Percentiles rank a stretch among this genome's conserved stretches.
phyloP scores from a whole-genome alignment of 2,329 filamentous ascomycete species.

The Diaporthe sp. region DNA sequence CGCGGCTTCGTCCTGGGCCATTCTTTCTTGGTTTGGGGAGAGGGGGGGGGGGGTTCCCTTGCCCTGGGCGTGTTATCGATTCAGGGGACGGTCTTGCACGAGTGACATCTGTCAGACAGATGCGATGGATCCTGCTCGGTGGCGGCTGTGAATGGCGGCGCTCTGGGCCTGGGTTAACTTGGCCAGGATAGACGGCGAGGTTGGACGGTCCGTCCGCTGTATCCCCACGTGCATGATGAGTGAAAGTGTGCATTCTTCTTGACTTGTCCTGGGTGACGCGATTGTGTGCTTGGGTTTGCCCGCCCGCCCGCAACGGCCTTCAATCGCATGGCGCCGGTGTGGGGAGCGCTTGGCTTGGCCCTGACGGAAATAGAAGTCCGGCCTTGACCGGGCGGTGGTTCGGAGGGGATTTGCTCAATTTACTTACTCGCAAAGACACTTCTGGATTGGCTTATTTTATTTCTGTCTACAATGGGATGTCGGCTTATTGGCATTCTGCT shows the following conservation, averaged over 20 bases:
- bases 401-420: neutral
- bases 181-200: neutral
- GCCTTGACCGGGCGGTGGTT: slow-evolving; percentile 19
- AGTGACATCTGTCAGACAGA: neutral
- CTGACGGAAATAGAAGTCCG: slow-evolving; percentile 26
- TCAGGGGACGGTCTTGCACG: neutral
- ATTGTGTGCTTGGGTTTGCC: slow-evolving; percentile 22
- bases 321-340: neutral
- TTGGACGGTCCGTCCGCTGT: neutral
- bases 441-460: neutral
- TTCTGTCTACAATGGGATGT: neutral
- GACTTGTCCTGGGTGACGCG: neutral
- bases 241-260: slow-evolving; percentile 23
- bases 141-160: neutral
- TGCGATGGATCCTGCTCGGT: neutral
- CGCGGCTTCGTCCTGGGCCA: slow-evolving; percentile 9
- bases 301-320: neutral
- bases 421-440: slow-evolving; percentile 22
- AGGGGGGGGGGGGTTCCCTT: neutral
- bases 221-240: slow-evolving; percentile 15
- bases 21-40: neutral
- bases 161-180: neutral
- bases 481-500: neutral
- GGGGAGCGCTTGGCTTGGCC: slow-evolving; percentile 14
- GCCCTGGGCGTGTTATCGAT: neutral